Base-by-base conservation (phyloP, 2,329 filamentous ascomycete genomes). In the Stachybotrys elegans region DNA sequence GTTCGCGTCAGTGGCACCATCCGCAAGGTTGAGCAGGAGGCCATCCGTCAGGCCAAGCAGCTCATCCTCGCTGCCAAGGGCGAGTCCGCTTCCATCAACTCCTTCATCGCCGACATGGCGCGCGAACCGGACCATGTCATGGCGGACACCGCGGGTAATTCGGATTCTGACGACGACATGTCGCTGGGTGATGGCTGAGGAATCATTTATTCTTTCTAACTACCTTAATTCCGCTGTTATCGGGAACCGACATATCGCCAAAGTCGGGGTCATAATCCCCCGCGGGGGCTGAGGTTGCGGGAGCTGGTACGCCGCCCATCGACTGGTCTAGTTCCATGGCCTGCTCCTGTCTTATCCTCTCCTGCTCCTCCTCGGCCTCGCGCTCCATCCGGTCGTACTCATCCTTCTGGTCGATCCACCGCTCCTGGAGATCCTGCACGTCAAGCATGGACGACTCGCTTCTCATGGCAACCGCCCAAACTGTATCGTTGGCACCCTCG, bases 381-480 rank as follows among this genome's bases (percentile, higher is more conserved):
- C 76, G 72, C 71, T 97, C 93, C 48, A 82, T 69, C 54, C 84
- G 83, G 63, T 98, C 93, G 58, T 88, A 89, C 51, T 86, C 88
- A 14, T 91, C 91, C 61, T 91, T 93, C 32, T 84, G 76, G 66
- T 97, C 92, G 23, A 98, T 71, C 93, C 93, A 98, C 48, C 93
- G 78, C 69, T 98, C 93, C 67, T 98, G 93, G 50, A 97, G 84
- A 65, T 98, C 92, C 47, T 84, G 75, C 9, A 90, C 82, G 56
- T 94, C 90, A 75, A 95, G 82, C 66, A 83, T 70, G 23, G 80
- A 81, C 27, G 82, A 79, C 46, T 84, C 82, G 46, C 83, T 82
- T 45, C 90, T 81, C 81, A 97, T 95, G 3, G 93, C 89, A 36
- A 97, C 83, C 58, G 94, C 88, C 93, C 93, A 98, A n/a, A 98